These are phyloP conservation scores for Alternaria arbusti DNA, from an alignment of 2,329 filamentous ascomycete genomes.

Conservation along the genomic window DNA sequence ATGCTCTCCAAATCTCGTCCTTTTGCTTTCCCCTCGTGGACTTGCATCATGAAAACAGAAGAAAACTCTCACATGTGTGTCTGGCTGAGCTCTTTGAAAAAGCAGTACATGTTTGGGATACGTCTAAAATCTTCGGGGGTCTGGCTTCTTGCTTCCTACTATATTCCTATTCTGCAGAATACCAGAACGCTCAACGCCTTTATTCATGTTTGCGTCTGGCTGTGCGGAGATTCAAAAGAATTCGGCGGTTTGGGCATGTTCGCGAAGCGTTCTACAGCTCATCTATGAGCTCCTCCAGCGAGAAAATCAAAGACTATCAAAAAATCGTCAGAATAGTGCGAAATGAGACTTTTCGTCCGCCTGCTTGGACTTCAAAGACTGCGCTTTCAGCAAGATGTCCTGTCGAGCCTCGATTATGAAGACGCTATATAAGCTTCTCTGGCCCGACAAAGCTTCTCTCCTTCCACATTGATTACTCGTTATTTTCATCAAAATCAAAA, in stretches of 20 bases:
- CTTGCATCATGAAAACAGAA: too few species aligned
- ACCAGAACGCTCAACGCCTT: not conserved
- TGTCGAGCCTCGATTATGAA: not conserved
- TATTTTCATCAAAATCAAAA: not conserved
- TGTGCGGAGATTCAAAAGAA: accelerated
- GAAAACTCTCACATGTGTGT: too few species aligned
- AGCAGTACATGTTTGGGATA: accelerated
- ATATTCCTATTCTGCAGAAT: not conserved
- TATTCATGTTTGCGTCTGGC: not conserved
- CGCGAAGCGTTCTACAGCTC: accelerated
- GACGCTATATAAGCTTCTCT: not conserved
- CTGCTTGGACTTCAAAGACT: not conserved
- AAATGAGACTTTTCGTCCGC: not conserved
- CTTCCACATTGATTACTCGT: accelerated
- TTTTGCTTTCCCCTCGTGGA: not conserved
- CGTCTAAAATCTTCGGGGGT: not conserved
- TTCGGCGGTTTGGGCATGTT: accelerated
- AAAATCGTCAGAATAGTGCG: accelerated
- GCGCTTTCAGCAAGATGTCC: accelerated
- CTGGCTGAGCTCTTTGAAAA: not conserved
- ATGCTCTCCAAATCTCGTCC: accelerated
- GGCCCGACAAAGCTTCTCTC: not conserved
- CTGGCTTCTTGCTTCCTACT: not conserved
- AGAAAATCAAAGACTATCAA: not conserved
- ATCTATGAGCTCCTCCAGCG: accelerated